Evolutionary conservation across 305 asterid genomes (phyloP).

Genomic region (Solanum hybrid): DNA sequence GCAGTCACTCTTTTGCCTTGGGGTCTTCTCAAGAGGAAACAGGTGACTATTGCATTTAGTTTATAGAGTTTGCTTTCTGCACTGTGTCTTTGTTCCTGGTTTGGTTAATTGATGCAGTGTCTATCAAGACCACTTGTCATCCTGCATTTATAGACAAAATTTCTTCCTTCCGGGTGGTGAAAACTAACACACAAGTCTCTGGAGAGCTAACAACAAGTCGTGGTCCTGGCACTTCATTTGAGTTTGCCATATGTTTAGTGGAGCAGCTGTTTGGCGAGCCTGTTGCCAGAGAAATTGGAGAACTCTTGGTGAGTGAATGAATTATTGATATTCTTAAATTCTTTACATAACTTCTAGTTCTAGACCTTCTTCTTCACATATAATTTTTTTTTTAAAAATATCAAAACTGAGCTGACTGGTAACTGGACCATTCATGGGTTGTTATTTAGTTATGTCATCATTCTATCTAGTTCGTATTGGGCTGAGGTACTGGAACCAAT

Average conservation of each 20-base stretch:
- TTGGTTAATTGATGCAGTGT: slow-evolving; percentile 21
- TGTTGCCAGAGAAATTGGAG: slow-evolving; percentile 49
- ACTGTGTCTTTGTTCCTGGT: neutral
- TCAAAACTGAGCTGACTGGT: neutral
- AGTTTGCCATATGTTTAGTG: slow-evolving; percentile 65
- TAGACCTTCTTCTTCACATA: neutral
- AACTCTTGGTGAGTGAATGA: slow-evolving; percentile 40
- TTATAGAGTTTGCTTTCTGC: neutral
- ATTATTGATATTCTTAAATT: neutral
- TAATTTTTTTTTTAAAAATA: neutral
- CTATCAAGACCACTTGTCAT: slow-evolving; percentile 70
- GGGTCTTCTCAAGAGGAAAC: slow-evolving; percentile 83
- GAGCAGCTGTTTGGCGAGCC: slow-evolving; percentile 75
- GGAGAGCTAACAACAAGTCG: slow-evolving; percentile 91
- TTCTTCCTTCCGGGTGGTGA: slow-evolving; percentile 73
- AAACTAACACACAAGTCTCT: slow-evolving; percentile 62
- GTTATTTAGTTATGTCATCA: neutral
- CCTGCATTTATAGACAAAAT: slow-evolving; percentile 90
- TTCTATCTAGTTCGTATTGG: neutral
- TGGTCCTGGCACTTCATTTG: slow-evolving; percentile 84
- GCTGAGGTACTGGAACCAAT: neutral
- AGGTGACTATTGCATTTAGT: slow-evolving; percentile 24
- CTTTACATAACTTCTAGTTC: neutral
- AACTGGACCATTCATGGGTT: neutral
- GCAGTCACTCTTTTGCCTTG: slow-evolving; percentile 89